Conservation (phyloP, 306 rosid genomes). For the Cucurbita ficifolia region DNA sequence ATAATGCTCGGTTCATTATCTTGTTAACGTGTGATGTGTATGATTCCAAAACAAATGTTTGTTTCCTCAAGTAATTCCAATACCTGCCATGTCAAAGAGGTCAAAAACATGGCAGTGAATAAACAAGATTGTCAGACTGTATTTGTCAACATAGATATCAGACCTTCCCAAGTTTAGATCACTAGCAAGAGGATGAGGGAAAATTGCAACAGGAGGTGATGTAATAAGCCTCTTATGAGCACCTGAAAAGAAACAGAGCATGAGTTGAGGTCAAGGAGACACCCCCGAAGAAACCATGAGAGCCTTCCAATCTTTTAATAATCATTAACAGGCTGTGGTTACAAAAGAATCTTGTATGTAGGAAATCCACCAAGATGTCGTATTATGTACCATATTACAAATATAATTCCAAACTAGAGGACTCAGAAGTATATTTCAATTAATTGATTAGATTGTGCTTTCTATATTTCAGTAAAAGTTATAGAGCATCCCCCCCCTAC, state of each 20-base stretch:
- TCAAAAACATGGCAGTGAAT: constrained; percentile 4
- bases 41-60: constrained; percentile 94
- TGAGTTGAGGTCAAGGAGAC: not conserved
- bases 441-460: not conserved
- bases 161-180: constrained; percentile 91
- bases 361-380: too few relatives aligned
- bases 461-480: not conserved
- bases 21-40: constrained; percentile 62
- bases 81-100: constrained; percentile 38
- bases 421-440: not conserved
- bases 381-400: too few relatives aligned
- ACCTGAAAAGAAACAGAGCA: constrained; percentile 31
- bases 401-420: too few relatives aligned
- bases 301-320: too few relatives aligned
- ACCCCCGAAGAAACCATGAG: too few relatives aligned
- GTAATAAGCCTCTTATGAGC: constrained; percentile 80
- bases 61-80: constrained; percentile 99
- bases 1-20: constrained; percentile 89
- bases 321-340: too few relatives aligned
- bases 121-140: not conserved
- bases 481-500: not conserved
- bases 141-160: constrained; percentile 14
- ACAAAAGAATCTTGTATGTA: too few relatives aligned
- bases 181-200: constrained; percentile 95
- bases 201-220: constrained; percentile 93